Evolutionary conservation across 495 filamentous ascomycete genomes (phyloP), one percentile per base, ranked within the genome.

Genomic region (Patellaria atrata): DNA sequence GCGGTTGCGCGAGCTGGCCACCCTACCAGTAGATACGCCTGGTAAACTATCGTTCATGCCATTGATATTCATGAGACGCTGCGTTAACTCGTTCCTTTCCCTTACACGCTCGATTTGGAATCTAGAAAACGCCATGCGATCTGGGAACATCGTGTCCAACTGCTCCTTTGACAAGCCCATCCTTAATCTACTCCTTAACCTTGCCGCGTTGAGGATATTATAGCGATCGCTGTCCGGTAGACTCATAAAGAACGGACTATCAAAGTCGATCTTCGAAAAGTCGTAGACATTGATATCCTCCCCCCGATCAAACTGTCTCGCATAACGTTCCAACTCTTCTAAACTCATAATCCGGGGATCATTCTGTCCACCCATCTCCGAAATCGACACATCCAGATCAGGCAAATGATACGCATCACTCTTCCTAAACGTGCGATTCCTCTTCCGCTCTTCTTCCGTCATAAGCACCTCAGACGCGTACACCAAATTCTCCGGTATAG

Each of bases 241-340:
- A 50, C 82, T 91, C 50, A 75, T 65, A 56, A 97, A 97, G 57
- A 97, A 96, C 11, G 81, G 68, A 34, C 82, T 77, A 44, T 93
- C 80, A 45, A 94, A 97, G 57, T 97, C 91, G 38, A 97, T 97
- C 55, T 96, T 96, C 38, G 79, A 86, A 44, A 94, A 96, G 54
- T 97, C 89, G 51, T 94, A 94, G n/a, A 94, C 61, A 49, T 91
- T 92, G 57, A 97, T 81, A 59, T 94, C 86, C 56, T 94, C 89
- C 22, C 87, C 89, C 38, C 71, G 75, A 44, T 92, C 71, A 43
- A 94, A 96, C 46, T 94, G 85, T 36, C 75, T 61, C 2, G 89
- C 84, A 53, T 96, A 97, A 34, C 87, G 76, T 55, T 94, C 79
- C 35, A 97, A 56, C 45, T 97, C 89, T 42, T 89, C 85, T 9